Conservation (phyloP, 768 basidiomycete genomes). For the Termitomyces sp. region DNA sequence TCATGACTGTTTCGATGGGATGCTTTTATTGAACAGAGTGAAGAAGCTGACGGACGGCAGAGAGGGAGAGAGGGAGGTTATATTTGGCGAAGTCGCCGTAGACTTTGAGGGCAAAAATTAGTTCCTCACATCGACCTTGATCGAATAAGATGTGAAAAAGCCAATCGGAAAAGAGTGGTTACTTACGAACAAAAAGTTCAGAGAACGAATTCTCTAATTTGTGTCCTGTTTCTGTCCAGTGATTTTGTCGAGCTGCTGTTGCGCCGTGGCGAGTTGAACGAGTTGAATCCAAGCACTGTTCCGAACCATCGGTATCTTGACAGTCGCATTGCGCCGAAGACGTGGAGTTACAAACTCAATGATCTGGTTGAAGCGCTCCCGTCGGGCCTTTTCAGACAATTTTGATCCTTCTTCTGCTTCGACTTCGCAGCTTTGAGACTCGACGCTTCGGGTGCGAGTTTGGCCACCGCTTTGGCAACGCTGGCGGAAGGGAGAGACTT, state of each 20-base stretch:
- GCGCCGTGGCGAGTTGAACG: slow-evolving; percentile 40
- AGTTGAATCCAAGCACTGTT: background rate
- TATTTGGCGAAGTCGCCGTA: slow-evolving; percentile 61
- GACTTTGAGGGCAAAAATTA: slow-evolving; percentile 52
- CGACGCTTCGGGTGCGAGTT: background rate
- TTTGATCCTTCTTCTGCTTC: background rate
- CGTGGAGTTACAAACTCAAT: slow-evolving; percentile 4
- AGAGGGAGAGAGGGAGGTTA: slow-evolving; percentile 39
- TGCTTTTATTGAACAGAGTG: slow-evolving; percentile 34
- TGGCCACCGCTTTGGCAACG: background rate
- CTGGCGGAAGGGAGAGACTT: background rate
- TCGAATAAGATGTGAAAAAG: background rate
- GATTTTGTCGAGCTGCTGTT: slow-evolving; percentile 43
- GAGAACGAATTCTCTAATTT: slow-evolving; percentile 39
- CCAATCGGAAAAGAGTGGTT: background rate
- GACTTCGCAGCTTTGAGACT: background rate
- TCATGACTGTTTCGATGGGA: slow-evolving; percentile 43
- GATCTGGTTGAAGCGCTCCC: slow-evolving; percentile 1
- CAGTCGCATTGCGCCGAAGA: background rate
- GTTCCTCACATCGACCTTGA: slow-evolving; percentile 57
- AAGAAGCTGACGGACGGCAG: slow-evolving; percentile 49
- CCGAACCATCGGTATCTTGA: background rate
- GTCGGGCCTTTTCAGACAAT: background rate
- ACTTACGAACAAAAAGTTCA: slow-evolving; percentile 53
- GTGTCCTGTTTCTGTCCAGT: slow-evolving; percentile 37